A percentile compares a stretch with the other conserved stretches of the same genome.
phyloP scores from a whole-genome alignment of 2,329 filamentous ascomycete species.

The Penicillium decumbens region DNA sequence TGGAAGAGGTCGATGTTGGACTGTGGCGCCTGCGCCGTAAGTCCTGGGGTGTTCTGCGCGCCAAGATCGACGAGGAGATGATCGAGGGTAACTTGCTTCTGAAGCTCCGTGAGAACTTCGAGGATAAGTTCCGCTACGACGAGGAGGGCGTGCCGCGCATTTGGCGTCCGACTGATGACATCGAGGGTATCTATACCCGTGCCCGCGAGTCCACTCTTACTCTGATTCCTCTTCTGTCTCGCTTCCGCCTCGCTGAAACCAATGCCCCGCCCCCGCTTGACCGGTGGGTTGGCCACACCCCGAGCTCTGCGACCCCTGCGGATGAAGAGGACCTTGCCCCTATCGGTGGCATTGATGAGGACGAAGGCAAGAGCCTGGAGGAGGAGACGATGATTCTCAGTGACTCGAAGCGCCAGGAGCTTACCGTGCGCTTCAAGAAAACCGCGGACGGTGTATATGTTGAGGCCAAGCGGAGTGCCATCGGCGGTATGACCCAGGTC shows the following conservation, averaged over 20 bases:
- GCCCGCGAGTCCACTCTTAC: conserved; percentile 88
- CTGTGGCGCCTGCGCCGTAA: conserved; percentile 90
- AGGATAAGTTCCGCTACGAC: conserved; percentile 98
- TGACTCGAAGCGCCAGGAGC: conserved; percentile 83
- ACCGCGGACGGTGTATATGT: conserved; percentile 96
- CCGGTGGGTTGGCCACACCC: conserved; percentile 74
- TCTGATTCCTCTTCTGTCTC: conserved; percentile 81
- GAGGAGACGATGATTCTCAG: conserved; percentile 95
- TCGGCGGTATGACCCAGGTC: conserved; percentile 89
- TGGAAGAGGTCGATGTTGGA: conserved; percentile 86
- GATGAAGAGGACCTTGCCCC: conserved; percentile 87
- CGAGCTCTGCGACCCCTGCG: conserved; percentile 66
- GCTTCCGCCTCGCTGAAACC: conserved; percentile 73
- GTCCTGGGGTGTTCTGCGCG: conserved; percentile 84
- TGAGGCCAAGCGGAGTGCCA: conserved; percentile 93
- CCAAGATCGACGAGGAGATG: conserved; percentile 93
- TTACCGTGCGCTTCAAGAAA: conserved; percentile 95
- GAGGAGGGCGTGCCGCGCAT: conserved; percentile 90
- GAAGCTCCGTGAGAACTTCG: conserved; percentile 96
- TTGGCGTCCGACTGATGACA: conserved; percentile 95
- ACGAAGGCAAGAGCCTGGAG: conserved; percentile 88
- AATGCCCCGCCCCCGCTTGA: conserved; percentile 75
- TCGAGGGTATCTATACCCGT: conserved; percentile 89
- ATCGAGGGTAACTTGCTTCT: conserved; percentile 95
- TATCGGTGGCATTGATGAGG: conserved; percentile 90